Conservation (phyloP, 129 eudicot species). For the Pittosporum tobira region DNA sequence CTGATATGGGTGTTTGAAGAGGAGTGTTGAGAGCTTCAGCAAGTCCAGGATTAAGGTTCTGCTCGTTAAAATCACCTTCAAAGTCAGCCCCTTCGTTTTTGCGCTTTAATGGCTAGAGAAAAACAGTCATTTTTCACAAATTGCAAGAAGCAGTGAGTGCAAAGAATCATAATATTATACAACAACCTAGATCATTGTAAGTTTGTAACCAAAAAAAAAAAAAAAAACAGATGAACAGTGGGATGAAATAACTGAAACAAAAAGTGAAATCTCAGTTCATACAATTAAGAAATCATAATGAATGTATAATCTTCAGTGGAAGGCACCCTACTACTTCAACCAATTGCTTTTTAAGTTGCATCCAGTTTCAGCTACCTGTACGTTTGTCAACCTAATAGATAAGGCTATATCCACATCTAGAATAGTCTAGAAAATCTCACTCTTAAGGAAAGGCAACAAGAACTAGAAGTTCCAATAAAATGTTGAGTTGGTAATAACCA, state of each 20-base stretch:
- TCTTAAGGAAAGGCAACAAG: too few species aligned
- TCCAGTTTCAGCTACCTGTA: too few species aligned
- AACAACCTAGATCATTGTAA: not conserved
- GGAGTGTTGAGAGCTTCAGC: conserved; percentile 37
- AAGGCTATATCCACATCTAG: too few species aligned
- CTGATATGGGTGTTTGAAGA: conserved; percentile 55
- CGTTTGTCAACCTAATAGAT: too few species aligned
- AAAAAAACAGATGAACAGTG: not conserved
- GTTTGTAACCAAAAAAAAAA: too few species aligned
- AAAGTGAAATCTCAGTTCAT: not conserved
- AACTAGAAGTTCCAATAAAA: too few species aligned
- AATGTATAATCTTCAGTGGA: not conserved
- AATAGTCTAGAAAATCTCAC: too few species aligned
- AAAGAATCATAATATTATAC: not conserved
- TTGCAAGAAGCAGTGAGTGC: not conserved
- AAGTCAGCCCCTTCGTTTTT: conserved; percentile 44
- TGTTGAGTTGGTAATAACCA: too few species aligned
- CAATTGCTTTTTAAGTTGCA: too few species aligned
- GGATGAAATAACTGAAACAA: too few species aligned
- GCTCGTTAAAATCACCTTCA: conserved; percentile 43
- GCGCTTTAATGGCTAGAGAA: conserved; percentile 54
- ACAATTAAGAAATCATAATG: not conserved
- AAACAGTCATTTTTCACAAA: not conserved
- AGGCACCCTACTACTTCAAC: too few species aligned
- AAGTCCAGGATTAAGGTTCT: conserved; percentile 42